Evolutionary conservation across 2,329 filamentous ascomycete genomes (phyloP).

Genomic region (Fonsecaea pugnacius): DNA sequence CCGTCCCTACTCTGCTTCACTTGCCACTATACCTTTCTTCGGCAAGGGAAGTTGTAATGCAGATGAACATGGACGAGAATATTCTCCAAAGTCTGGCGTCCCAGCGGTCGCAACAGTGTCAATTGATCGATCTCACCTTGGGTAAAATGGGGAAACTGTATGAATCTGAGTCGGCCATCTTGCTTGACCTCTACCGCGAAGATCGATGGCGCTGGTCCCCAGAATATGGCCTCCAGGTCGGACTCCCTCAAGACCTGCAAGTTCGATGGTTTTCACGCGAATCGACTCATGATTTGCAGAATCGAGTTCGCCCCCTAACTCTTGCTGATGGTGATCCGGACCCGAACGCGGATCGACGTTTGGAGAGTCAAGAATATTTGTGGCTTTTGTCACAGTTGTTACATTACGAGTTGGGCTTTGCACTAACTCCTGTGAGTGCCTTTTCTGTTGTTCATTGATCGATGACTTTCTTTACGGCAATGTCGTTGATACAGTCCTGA

Average conservation of each 20-base stretch:
- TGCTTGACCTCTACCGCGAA: background rate
- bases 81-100: background rate
- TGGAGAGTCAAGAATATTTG: constrained; percentile 8
- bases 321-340: constrained; percentile 5
- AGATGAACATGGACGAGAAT: background rate
- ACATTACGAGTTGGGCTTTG: constrained; percentile 10
- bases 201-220: constrained; percentile 11
- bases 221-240: constrained; percentile 9
- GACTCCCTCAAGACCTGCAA: constrained; percentile 6
- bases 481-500: background rate
- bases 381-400: constrained; percentile 13
- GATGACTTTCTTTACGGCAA: background rate
- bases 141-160: background rate
- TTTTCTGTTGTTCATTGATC: background rate
- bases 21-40: background rate
- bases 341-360: constrained; percentile 3
- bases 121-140: background rate
- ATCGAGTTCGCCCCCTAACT: constrained; percentile 5
- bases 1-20: background rate
- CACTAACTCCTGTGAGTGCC: background rate
- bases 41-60: too few relatives aligned
- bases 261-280: constrained; percentile 4
- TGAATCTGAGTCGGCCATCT: background rate
- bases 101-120: background rate
- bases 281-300: background rate